Percentiles rank a stretch among this genome's conserved stretches.
These are phyloP conservation scores for Cystobasidium pallidum DNA, from an alignment of 1,284 basidiomycete genomes.

Conservation along the genomic window DNA sequence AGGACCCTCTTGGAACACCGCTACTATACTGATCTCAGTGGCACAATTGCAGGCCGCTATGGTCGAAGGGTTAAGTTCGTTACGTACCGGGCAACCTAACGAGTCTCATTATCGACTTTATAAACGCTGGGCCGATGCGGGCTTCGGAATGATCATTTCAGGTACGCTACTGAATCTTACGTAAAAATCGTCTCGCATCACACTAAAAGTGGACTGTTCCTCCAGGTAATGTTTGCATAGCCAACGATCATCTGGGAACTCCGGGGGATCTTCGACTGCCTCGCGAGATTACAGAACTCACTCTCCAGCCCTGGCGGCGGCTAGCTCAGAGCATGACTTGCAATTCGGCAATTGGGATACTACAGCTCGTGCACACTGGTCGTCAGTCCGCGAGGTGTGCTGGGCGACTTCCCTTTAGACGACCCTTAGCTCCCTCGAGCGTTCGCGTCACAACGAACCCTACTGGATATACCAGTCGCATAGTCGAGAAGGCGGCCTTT, in stretches of 20 bases:
- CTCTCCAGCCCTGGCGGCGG: slow-evolving; percentile 62
- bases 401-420: slow-evolving; percentile 65
- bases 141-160: slow-evolving; percentile 88
- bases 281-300: slow-evolving; percentile 50
- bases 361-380: slow-evolving; percentile 85
- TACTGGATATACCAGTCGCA: slow-evolving; percentile 57
- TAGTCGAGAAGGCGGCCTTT: slow-evolving; percentile 65
- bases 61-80: slow-evolving; percentile 76
- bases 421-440: slow-evolving; percentile 74
- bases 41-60: slow-evolving; percentile 67
- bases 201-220: no score
- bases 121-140: slow-evolving; percentile 71
- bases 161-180: no score
- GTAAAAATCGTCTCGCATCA: no score
- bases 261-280: slow-evolving; percentile 79
- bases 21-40: not conserved
- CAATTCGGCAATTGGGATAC: slow-evolving; percentile 57
- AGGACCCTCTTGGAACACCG: no score
- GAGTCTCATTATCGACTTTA: slow-evolving; percentile 70
- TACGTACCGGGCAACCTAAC: slow-evolving; percentile 72
- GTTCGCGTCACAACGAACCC: slow-evolving; percentile 62
- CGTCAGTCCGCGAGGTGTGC: slow-evolving; percentile 77
- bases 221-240: slow-evolving; percentile 80
- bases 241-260: slow-evolving; percentile 70
- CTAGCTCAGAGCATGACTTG: slow-evolving; percentile 63